Conservation (phyloP, 257 asterid genomes). For the Scutellaria barbata region DNA sequence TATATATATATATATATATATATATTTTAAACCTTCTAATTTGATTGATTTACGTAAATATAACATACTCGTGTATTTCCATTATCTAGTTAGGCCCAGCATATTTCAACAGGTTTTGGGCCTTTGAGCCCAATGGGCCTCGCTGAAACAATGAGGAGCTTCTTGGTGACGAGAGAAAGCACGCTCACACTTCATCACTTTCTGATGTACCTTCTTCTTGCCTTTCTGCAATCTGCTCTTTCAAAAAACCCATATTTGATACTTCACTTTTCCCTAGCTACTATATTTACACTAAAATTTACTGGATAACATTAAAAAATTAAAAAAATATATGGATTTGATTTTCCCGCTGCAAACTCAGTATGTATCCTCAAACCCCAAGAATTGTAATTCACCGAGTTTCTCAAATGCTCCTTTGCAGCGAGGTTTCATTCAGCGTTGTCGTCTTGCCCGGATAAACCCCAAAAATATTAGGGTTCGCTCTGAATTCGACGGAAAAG, state of each 20-base stretch:
- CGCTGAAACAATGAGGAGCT: neutral
- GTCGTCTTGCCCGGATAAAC: conserved; percentile 35
- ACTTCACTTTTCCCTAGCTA: neutral
- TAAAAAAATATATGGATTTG: conserved; percentile 47
- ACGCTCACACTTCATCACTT: conserved; percentile 17
- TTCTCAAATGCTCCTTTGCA: conserved; percentile 38
- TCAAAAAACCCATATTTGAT: neutral
- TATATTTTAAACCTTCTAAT: too few relatives aligned
- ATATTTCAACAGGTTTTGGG: neutral
- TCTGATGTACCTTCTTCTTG: neutral
- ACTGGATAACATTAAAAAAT: neutral
- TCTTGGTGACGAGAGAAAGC: neutral
- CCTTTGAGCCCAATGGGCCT: conserved; percentile 34
- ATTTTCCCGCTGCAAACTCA: conserved; percentile 52
- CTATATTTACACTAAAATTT: conserved; percentile 1
- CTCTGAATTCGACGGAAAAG: conserved; percentile 67
- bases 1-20: too few relatives aligned
- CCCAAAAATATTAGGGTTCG: conserved; percentile 66
- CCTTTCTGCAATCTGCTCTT: conserved; percentile 6
- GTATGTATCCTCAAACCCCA: conserved; percentile 38
- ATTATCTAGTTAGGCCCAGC: too few relatives aligned
- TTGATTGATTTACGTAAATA: too few relatives aligned
- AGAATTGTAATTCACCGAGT: conserved; percentile 31
- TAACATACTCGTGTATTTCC: too few relatives aligned
- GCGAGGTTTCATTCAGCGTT: conserved; percentile 38